Evolutionary conservation across 2,329 filamentous ascomycete species (phyloP).

Genomic region (Chrysoporthe puriensis): DNA sequence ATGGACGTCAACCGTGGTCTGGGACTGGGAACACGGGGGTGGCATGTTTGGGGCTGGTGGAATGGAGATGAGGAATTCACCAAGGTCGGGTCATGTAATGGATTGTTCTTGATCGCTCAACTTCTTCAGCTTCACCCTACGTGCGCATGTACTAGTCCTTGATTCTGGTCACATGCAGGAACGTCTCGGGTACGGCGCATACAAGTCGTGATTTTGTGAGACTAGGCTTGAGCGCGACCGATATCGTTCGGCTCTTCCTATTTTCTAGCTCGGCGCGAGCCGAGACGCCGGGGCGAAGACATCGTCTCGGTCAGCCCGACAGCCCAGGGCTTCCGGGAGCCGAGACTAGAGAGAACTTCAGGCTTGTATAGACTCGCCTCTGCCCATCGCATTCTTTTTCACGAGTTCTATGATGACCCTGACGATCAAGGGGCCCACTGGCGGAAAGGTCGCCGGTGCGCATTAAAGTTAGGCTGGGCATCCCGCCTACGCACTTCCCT

Average conservation of each 20-base stretch:
- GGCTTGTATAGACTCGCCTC: no score
- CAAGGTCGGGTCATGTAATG: conserved; percentile 13
- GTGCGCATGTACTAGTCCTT: background rate
- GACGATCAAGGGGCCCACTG: no score
- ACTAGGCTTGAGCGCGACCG: background rate
- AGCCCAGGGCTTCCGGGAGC: background rate
- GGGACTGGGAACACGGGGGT: background rate
- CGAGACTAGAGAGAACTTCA: background rate
- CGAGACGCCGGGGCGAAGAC: background rate
- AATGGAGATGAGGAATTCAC: background rate
- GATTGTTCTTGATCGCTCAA: conserved; percentile 7
- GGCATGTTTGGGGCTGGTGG: background rate
- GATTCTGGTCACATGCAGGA: background rate
- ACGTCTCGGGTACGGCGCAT: background rate
- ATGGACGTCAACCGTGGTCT: background rate
- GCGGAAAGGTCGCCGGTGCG: no score
- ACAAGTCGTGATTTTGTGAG: background rate
- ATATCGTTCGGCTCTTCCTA: background rate
- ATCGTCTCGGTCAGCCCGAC: background rate
- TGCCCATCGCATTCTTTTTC: background rate
- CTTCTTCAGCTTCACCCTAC: background rate
- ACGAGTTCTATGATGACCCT: background rate
- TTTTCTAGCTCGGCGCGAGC: background rate
- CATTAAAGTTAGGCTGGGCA: no score
- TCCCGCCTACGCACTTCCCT: no score